Evolutionary conservation across 805 yeast species (phyloP), one percentile per base, ranked within the genome.

Genomic region (Kazachstania kunashirensis): DNA sequence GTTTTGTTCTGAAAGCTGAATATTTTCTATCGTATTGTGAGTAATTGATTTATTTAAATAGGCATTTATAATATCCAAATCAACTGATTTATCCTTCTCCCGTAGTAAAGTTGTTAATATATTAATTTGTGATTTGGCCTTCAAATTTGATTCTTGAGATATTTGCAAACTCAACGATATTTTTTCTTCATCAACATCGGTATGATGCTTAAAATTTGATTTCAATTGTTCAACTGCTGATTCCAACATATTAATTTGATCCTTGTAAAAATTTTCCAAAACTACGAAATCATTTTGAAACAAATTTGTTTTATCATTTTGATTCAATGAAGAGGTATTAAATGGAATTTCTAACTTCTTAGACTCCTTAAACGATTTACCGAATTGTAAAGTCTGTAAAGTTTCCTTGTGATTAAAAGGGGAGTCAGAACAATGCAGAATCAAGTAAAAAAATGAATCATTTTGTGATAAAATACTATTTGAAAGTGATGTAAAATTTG

Each of bases 311-410:
- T 29, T 29, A 11, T 29, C 8, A 11, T 14, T 8, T 11, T 17
- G 23, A 19, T 29, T 19, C 21, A 29, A 19, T 18, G 20, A 11
- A 11, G 12, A 12, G 12, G 18, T n/a, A 29, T 29, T 16, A 12
- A 11, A 23, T 11, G 24, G 5, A 11, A 17, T 16, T 4, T 12
- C 6, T 19, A 9, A 12, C 12, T 19, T 19, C 9, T 11, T 5
- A 5, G 6, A 8, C 10, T 16, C 31, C 20, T n/a, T 29, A 13
- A 29, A 29, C 13, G n/a, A 20, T 1, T 73, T 65, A 0, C 92
- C 94, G 55, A 84, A 83, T 34, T 89, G 20, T 38, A 85, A 61
- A 1, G 89, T 77, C 4, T 85, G 75, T 8, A 83, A 42, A 0
- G 92, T 81, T 48, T 83, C 94, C 16, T 61, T 55, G 34, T 68